Evolutionary conservation across 140 eudicot genomes (phyloP).

Genomic region (Cichorium intybus): DNA sequence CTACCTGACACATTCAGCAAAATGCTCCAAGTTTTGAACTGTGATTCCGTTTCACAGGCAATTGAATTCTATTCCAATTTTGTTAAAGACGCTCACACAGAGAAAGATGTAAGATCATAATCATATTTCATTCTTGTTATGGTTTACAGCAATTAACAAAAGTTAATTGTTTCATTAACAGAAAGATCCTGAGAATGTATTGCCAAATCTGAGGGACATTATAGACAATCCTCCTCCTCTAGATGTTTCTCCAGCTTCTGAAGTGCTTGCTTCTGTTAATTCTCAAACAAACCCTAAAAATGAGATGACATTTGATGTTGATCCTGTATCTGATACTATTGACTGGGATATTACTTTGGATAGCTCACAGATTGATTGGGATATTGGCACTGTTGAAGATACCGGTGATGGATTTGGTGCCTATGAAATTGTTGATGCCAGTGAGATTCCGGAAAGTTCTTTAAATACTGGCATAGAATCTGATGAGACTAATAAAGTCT

Average conservation of each 20-base stretch:
- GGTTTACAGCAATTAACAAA: not conserved
- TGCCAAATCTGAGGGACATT: constrained; percentile 53
- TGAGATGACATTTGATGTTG: constrained; percentile 27
- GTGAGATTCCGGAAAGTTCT: constrained; percentile 58
- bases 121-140: not conserved
- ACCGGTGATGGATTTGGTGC: constrained; percentile 78
- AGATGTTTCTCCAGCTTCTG: constrained; percentile 54
- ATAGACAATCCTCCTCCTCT: constrained; percentile 73
- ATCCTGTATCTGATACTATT: constrained; percentile 44
- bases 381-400: constrained; percentile 83
- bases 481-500: constrained; percentile 33
- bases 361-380: constrained; percentile 96
- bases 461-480: constrained; percentile 36
- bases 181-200: constrained; percentile 47
- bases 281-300: constrained; percentile 24
- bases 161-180: constrained; percentile 25
- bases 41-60: constrained; percentile 69
- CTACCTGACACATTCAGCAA: constrained; percentile 76
- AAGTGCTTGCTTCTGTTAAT: constrained; percentile 45
- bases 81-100: constrained; percentile 79
- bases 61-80: constrained; percentile 71
- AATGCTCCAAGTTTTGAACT: constrained; percentile 62
- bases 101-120: constrained; percentile 65
- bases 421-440: constrained; percentile 88
- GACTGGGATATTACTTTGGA: constrained; percentile 95